A percentile compares a stretch with the other conserved stretches of the same genome.
Conservation (phyloP, 1,284 basidiomycete genomes). For the Malassezia equina region DNA sequence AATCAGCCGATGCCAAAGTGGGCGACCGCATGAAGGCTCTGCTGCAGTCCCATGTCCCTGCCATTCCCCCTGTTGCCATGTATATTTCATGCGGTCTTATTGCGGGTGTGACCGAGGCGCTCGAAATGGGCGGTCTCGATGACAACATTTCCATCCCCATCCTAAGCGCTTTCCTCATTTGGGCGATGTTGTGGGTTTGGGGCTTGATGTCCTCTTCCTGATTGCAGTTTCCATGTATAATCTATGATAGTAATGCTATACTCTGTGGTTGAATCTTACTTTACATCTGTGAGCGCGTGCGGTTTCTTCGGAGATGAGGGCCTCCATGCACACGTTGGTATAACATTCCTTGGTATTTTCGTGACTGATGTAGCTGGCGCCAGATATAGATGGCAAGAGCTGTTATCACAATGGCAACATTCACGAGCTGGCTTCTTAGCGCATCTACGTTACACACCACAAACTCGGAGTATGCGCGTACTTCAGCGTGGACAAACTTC, state of each 20-base stretch:
- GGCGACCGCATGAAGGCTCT: background rate
- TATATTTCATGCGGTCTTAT: conserved; percentile 38
- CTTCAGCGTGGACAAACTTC: conserved; percentile 14
- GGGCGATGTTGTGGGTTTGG: conserved; percentile 49
- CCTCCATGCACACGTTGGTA: conserved; percentile 16
- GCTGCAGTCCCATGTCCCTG: background rate
- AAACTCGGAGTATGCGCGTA: conserved; percentile 10
- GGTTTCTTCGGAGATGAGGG: background rate
- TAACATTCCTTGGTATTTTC: conserved; percentile 13
- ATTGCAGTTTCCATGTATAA: background rate
- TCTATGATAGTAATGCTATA: background rate
- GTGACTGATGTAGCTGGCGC: conserved; percentile 17
- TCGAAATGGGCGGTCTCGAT: conserved; percentile 72
- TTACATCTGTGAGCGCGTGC: background rate
- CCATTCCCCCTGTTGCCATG: conserved; percentile 35
- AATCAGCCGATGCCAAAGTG: conserved; percentile 1
- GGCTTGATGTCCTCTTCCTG: conserved; percentile 15
- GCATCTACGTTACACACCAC: conserved; percentile 2
- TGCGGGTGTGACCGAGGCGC: conserved; percentile 48
- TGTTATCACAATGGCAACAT: conserved; percentile 4
- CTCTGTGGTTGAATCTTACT: background rate
- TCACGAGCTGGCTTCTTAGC: conserved; percentile 4
- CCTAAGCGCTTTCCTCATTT: conserved; percentile 71
- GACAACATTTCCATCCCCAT: conserved; percentile 91
- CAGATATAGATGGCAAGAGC: conserved; percentile 12